phyloP scores from a whole-genome alignment of 164 flowering plant species.

The Piper betle region DNA sequence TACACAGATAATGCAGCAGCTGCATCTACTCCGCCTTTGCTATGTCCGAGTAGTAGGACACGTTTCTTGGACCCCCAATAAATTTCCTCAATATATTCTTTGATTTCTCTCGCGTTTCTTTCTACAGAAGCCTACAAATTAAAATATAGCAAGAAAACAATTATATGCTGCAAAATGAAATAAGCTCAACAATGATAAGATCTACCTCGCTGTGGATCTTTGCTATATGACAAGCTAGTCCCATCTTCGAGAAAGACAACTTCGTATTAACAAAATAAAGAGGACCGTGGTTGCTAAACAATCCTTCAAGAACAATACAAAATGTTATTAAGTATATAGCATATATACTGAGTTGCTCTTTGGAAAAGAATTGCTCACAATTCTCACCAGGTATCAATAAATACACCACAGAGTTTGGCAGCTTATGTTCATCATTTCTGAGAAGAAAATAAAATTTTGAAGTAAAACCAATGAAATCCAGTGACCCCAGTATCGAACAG shows the following conservation, averaged over 20 bases:
- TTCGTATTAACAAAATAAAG: conserved; percentile 79
- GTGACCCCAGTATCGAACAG: background rate
- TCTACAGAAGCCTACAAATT: conserved; percentile 77
- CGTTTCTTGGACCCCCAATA: conserved; percentile 88
- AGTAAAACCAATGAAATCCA: background rate
- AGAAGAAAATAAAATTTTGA: background rate
- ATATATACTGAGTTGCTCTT: background rate
- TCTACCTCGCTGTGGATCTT: conserved; percentile 97
- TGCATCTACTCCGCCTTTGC: conserved; percentile 95
- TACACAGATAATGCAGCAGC: conserved; percentile 91
- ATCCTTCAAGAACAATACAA: conserved; percentile 35
- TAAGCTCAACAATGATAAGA: background rate
- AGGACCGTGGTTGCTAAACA: conserved; percentile 98
- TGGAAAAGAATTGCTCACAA: background rate
- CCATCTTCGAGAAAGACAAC: conserved; percentile 76
- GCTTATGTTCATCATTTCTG: conserved; percentile 87
- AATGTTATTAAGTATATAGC: background rate
- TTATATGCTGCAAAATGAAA: background rate
- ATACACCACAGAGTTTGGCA: conserved; percentile 77
- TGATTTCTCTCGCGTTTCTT: conserved; percentile 82
- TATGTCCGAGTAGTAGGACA: conserved; percentile 89
- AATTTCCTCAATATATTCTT: conserved; percentile 82
- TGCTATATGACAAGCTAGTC: conserved; percentile 91
- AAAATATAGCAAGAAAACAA: conserved; percentile 4
- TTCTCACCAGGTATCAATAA: conserved; percentile 82